phyloP scores from a whole-genome alignment of 208 protist species.

The Leptomonas pyrrhocoris region DNA sequence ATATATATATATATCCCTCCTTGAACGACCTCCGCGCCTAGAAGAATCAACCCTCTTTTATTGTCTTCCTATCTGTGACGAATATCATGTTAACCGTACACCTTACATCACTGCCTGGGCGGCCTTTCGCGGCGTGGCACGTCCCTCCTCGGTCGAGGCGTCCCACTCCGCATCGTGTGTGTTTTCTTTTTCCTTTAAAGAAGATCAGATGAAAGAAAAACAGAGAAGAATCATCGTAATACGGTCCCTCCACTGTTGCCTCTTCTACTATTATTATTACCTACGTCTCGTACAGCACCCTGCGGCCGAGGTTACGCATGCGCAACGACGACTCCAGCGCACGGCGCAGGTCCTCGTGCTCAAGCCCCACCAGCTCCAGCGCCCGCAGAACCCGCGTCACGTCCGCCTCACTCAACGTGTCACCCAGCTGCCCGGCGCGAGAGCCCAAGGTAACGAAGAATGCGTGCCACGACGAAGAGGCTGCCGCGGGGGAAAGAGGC shows the following conservation, averaged over 20 bases:
- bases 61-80: neutral
- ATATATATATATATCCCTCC: neutral
- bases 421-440: conserved; percentile 57
- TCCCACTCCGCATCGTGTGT: too few species aligned
- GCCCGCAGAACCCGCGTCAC: conserved; percentile 62
- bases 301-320: conserved; percentile 43
- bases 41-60: neutral
- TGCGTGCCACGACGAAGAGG: conserved; percentile 8
- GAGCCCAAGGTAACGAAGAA: conserved; percentile 66
- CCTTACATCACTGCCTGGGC: too few species aligned
- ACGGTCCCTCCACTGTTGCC: neutral
- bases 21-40: neutral
- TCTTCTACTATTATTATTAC: neutral
- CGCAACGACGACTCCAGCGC: conserved; percentile 70
- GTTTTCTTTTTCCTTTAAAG: conserved; percentile 17
- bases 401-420: conserved; percentile 57
- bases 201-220: neutral
- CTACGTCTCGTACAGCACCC: conserved; percentile 32
- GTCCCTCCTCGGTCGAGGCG: too few species aligned
- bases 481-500: neutral
- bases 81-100: too few species aligned
- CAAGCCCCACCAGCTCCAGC: conserved; percentile 53
- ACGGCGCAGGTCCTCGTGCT: conserved; percentile 55
- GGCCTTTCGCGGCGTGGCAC: too few species aligned
- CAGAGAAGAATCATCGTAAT: neutral